These are phyloP conservation scores for Penicillium lividum DNA, from an alignment of 495 filamentous ascomycete species.

Conservation along the genomic window DNA sequence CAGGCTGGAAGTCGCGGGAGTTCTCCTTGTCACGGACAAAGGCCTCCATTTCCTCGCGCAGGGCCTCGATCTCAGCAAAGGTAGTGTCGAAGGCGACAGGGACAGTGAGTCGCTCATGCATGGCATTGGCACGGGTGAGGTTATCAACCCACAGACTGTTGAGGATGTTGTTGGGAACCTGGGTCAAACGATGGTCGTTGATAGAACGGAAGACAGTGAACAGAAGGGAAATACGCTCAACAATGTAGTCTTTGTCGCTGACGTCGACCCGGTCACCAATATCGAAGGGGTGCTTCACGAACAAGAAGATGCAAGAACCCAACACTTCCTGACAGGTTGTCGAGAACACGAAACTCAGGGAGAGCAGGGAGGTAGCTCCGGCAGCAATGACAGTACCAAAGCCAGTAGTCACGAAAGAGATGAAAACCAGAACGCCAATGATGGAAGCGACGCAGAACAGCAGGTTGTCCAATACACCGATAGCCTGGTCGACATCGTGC, in stretches of 20 bases:
- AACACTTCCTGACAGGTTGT: constrained; percentile 90
- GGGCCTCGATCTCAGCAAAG: constrained; percentile 81
- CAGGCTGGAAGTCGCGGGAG: constrained; percentile 84
- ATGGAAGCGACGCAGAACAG: constrained; percentile 76
- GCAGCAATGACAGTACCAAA: constrained; percentile 88
- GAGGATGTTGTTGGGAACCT: constrained; percentile 87
- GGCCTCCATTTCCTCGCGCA: constrained; percentile 75
- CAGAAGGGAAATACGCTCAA: constrained; percentile 92
- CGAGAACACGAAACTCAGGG: constrained; percentile 91
- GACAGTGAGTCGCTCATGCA: constrained; percentile 83
- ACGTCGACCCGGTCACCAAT: constrained; percentile 94
- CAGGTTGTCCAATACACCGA: constrained; percentile 84
- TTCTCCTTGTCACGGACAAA: constrained; percentile 90
- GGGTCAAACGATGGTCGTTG: constrained; percentile 77
- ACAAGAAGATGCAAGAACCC: constrained; percentile 95
- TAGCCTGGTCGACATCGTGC: constrained; percentile 96
- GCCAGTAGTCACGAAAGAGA: constrained; percentile 81
- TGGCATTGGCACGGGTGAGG: constrained; percentile 81
- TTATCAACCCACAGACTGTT: constrained; percentile 95
- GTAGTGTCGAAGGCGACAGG: constrained; percentile 80
- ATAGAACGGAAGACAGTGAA: constrained; percentile 92
- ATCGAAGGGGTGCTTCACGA: constrained; percentile 94
- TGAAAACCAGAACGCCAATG: constrained; percentile 81
- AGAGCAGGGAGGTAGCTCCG: constrained; percentile 92
- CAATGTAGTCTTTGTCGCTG: constrained; percentile 64